Evolutionary conservation across 768 basidiomycete genomes (phyloP), one percentile per base, ranked within the genome.

Genomic region (Russula earlei): DNA sequence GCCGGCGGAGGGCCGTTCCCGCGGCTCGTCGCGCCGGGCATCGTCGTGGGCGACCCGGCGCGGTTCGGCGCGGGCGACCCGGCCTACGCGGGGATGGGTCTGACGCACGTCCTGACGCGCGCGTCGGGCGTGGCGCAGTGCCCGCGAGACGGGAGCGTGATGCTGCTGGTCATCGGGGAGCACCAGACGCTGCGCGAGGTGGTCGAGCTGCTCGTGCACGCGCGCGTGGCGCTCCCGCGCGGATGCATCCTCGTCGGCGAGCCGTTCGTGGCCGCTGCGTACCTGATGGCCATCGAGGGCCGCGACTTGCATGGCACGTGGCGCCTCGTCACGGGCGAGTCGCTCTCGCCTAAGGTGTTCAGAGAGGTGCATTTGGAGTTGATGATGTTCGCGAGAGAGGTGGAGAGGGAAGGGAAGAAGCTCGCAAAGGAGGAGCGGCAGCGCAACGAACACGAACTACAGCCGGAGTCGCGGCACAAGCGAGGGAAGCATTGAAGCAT

Each of bases 1-100:
- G 46, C 54, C 1, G 46, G 46, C 22, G 54, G 54, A n/a, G 49
- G 49, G 27, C 55, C 49, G 9, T 56, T 56, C 22, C 55, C 55
- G 36, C 46, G 55, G 4, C 49, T 56, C 15, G 49, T 45, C 27
- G 55, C 49, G 17, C 55, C 49, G 0, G 49, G 55, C 3, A 56
- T 56, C 36, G 42, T 56, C 25, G 42, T 56, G 11, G 49, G 36
- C 20, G 37, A 51, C 36, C 49, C 29, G 29, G 29, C 29, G 29
- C 29, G 3, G 29, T 10, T 31, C 1, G 29, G 7, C 29, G 10
- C 10, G 29, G 10, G 3, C 29, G 29, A 31, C 10, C 29, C 29
- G 29, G 29, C 29, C 7, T 31, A 31, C 29, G 7, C 10, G 29
- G 7, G 10, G 29, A 31, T 31, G 29, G 29, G 29, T 29, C 43